Evolutionary conservation across 2,329 filamentous ascomycete genomes (phyloP).

Genomic region (Xenoacremonium recifei): DNA sequence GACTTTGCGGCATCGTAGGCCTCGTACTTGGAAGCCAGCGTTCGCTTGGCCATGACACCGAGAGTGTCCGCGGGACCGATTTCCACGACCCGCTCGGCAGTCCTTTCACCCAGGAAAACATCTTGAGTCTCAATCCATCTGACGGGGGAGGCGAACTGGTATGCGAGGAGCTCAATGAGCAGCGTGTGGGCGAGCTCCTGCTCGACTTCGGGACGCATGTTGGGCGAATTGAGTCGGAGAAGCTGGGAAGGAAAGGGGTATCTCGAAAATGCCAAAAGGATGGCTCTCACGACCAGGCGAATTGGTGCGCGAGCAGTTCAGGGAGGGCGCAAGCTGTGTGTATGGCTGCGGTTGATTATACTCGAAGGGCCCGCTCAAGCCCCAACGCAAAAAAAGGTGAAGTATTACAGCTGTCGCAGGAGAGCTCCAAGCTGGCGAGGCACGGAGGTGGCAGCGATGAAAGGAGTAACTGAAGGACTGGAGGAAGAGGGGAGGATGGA

Average conservation of each 20-base stretch:
- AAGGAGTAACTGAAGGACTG: conserved; percentile 3
- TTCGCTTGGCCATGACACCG: conserved; percentile 95
- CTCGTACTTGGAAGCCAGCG: conserved; percentile 95
- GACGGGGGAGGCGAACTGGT: conserved; percentile 97
- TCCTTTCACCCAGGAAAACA: conserved; percentile 96
- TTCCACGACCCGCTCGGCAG: conserved; percentile 95
- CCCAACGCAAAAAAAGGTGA: conserved; percentile 16
- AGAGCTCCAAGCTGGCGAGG: conserved; percentile 23
- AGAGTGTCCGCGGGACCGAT: conserved; percentile 96
- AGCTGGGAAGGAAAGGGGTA: conserved; percentile 27
- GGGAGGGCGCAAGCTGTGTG: conserved; percentile 15
- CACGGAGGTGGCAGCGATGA: conserved; percentile 23
- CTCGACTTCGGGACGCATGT: conserved; percentile 97
- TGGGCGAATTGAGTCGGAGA: conserved; percentile 37
- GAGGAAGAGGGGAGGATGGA: conserved; percentile 13
- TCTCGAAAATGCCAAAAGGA: conserved; percentile 26
- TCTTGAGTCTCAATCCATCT: conserved; percentile 99
- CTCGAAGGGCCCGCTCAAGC: conserved; percentile 24
- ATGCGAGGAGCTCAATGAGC: conserved; percentile 97
- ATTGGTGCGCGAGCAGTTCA: conserved; percentile 17
- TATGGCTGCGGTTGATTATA: conserved; percentile 23
- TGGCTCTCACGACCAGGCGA: conserved; percentile 22
- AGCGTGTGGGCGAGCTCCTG: conserved; percentile 98
- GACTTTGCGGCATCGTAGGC: conserved; percentile 97
- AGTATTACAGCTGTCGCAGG: conserved; percentile 23